These are phyloP conservation scores for Phytopythium delawarense DNA, from an alignment of 352 stramenopile species.

Conservation along the genomic window DNA sequence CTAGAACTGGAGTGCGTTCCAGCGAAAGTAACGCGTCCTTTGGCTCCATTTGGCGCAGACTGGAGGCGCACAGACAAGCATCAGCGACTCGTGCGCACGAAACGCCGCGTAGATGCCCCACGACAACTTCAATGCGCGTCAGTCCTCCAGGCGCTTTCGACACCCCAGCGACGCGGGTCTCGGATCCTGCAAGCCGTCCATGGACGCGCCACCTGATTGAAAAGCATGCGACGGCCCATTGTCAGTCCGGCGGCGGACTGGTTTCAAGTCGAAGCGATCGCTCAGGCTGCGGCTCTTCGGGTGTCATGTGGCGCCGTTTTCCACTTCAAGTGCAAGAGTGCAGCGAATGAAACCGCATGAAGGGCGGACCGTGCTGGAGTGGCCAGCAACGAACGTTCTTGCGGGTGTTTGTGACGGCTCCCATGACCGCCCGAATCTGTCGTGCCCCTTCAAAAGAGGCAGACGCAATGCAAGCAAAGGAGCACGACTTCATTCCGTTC, in stretches of 20 bases:
- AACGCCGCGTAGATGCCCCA: background rate
- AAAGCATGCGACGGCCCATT: background rate
- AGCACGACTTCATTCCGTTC: no score
- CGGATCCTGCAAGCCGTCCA: constrained; percentile 1
- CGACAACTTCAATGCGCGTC: constrained; percentile 3
- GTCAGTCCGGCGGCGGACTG: background rate
- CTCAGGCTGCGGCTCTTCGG: background rate
- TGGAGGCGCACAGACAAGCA: background rate
- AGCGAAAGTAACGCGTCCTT: background rate
- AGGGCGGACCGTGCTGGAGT: background rate
- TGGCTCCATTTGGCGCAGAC: background rate
- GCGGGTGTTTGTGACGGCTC: background rate
- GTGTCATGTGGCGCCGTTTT: background rate
- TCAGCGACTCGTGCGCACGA: background rate
- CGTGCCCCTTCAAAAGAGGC: background rate
- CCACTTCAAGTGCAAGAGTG: background rate
- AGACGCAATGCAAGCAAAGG: no score
- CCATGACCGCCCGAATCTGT: background rate
- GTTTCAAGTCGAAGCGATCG: background rate
- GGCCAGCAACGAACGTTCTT: constrained; percentile 3
- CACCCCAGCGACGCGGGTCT: background rate
- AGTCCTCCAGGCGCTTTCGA: background rate
- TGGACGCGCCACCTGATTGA: background rate
- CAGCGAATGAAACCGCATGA: constrained; percentile 3
- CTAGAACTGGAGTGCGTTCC: background rate